Evolutionary conservation across 106 monocot species (phyloP).

Genomic region (Dendrobium nobile): DNA sequence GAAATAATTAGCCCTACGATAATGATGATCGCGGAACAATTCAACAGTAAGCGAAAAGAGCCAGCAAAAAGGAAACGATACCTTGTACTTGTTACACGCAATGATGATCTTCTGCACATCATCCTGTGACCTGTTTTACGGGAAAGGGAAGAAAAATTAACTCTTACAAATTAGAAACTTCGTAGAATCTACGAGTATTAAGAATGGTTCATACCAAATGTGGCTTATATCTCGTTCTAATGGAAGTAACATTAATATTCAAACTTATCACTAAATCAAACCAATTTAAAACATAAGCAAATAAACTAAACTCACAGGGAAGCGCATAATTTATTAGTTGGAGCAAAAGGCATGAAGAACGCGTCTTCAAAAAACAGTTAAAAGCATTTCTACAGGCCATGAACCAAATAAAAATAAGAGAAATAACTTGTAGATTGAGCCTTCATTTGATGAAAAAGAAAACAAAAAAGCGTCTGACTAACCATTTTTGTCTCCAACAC

Average conservation of each 20-base stretch:
- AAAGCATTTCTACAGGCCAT: not conserved
- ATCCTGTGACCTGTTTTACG: conserved; percentile 59
- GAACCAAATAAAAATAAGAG: not conserved
- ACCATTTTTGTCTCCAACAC: not conserved
- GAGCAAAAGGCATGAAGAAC: not conserved
- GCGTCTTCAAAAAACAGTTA: not conserved
- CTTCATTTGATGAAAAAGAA: not conserved
- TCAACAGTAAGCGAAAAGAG: not conserved
- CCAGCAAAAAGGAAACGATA: conserved; percentile 8
- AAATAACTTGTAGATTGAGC: not conserved
- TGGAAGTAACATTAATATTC: not conserved
- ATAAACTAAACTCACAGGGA: not conserved
- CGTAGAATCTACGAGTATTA: not conserved
- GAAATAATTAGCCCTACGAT: no score
- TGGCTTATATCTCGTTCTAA: not conserved
- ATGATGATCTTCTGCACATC: conserved; percentile 70
- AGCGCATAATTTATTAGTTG: not conserved
- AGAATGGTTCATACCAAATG: not conserved
- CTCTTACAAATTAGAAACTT: not conserved
- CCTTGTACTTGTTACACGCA: conserved; percentile 82
- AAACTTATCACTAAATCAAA: not conserved
- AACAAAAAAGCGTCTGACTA: not conserved
- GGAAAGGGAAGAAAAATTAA: not conserved
- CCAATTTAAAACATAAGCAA: not conserved
- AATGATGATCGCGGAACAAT: no score